A percentile compares a stretch with the other conserved stretches of the same genome.
These are phyloP conservation scores for Anastatica hierochuntica DNA, from an alignment of 345 rosid genomes.

Conservation along the genomic window DNA sequence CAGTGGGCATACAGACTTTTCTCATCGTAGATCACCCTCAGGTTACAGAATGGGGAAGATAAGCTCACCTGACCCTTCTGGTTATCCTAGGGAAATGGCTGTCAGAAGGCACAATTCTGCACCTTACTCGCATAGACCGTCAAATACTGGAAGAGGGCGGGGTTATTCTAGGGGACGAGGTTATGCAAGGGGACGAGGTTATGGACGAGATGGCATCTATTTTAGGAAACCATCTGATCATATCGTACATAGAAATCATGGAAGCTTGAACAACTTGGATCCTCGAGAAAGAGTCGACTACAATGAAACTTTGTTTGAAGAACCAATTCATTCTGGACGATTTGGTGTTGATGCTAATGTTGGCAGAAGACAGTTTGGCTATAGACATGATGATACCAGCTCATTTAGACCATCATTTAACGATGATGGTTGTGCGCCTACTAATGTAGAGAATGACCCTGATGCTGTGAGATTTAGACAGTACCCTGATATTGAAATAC, in stretches of 20 bases:
- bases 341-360: constrained; percentile 49
- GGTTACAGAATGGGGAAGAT: constrained; percentile 49
- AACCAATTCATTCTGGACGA: constrained; percentile 46
- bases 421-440: no score
- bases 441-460: constrained; percentile 43
- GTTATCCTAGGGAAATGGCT: constrained; percentile 47
- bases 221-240: constrained; percentile 58
- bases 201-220: constrained; percentile 41
- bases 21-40: constrained; percentile 55
- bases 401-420: no score
- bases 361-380: constrained; percentile 59
- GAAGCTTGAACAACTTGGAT: constrained; percentile 43
- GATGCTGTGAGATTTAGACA: constrained; percentile 43
- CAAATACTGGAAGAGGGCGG: constrained; percentile 51
- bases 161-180: constrained; percentile 33
- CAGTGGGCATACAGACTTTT: constrained; percentile 48
- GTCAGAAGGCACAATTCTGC: constrained; percentile 64
- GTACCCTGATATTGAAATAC: constrained; percentile 35
- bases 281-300: constrained; percentile 49
- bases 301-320: constrained; percentile 43
- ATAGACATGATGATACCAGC: constrained; percentile 58
- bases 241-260: no score
- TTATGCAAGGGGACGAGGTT: constrained; percentile 35
- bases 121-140: constrained; percentile 38
- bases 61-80: constrained; percentile 57